Percentiles rank a stretch among this genome's conserved stretches.
These are phyloP conservation scores for Chloranthus sessilifolius DNA, from an alignment of 164 flowering plant genomes.

Conservation along the genomic window DNA sequence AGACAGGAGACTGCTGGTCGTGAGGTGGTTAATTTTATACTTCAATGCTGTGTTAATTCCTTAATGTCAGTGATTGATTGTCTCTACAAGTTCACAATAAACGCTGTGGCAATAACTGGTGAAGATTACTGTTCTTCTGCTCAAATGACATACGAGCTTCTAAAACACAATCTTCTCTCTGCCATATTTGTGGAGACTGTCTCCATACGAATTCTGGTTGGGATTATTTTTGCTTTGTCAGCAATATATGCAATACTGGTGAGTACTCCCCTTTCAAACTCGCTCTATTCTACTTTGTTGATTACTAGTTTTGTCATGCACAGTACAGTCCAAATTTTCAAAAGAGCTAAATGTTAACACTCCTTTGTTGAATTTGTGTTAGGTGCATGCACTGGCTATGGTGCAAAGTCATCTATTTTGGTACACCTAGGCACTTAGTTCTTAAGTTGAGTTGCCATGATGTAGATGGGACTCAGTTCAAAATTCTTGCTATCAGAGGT, in stretches of 20 bases:
- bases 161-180: constrained; percentile 57
- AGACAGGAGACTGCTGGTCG: constrained; percentile 29
- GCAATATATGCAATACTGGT: constrained; percentile 53
- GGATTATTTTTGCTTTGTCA: constrained; percentile 45
- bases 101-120: constrained; percentile 60
- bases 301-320: no score
- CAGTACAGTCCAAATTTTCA: no score
- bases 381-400: no score
- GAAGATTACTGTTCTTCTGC: constrained; percentile 54
- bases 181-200: constrained; percentile 62
- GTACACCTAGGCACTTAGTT: no score
- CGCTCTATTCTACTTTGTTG: no score
- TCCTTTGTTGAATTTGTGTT: no score
- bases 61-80: constrained; percentile 45
- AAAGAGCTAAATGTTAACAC: no score
- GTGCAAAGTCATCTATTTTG: no score
- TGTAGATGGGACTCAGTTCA: no score
- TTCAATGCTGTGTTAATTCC: constrained; percentile 42
- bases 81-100: constrained; percentile 61
- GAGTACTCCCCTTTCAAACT: constrained; percentile 18
- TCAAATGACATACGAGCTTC: constrained; percentile 59
- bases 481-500: no score
- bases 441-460: no score
- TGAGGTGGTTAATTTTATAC: constrained; percentile 35
- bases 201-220: constrained; percentile 49